Evolutionary conservation across 768 basidiomycete species (phyloP).

Genomic region (Lenzites betulinus): DNA sequence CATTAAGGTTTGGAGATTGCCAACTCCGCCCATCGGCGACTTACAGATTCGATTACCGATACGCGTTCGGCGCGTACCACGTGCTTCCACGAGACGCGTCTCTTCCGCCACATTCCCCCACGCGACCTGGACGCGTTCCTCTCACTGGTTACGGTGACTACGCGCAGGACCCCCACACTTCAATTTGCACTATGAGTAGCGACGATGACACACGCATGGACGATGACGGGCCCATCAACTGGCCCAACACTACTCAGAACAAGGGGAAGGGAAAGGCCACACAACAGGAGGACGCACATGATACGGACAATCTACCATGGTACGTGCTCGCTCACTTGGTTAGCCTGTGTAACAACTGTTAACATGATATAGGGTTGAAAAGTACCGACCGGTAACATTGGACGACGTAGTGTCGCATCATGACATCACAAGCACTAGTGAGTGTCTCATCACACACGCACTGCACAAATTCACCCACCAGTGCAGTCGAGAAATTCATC

Average conservation of each 20-base stretch:
- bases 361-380: constrained; percentile 78
- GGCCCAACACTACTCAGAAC: constrained; percentile 28
- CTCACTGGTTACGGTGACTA: not conserved
- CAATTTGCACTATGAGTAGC: constrained; percentile 47
- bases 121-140: constrained; percentile 10
- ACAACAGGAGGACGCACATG: constrained; percentile 38
- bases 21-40: constrained; percentile 16
- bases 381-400: constrained; percentile 89
- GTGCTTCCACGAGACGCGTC: constrained; percentile 20
- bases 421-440: constrained; percentile 94
- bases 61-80: constrained; percentile 25
- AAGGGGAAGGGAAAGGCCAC: constrained; percentile 77
- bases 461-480: not conserved
- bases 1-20: constrained; percentile 35
- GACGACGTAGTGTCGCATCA: constrained; percentile 97
- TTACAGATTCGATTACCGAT: constrained; percentile 21
- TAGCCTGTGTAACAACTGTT: not conserved
- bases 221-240: constrained; percentile 38
- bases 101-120: constrained; percentile 5
- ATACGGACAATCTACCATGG: constrained; percentile 84
- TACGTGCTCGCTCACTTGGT: constrained; percentile 31
- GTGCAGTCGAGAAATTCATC: constrained; percentile 92
- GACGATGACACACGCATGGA: constrained; percentile 61
- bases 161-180: too few relatives aligned
- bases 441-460: constrained; percentile 31